Evolutionary conservation across 202 grass and related monocot species (phyloP).

Genomic region (Miscanthus sacchariflorus): DNA sequence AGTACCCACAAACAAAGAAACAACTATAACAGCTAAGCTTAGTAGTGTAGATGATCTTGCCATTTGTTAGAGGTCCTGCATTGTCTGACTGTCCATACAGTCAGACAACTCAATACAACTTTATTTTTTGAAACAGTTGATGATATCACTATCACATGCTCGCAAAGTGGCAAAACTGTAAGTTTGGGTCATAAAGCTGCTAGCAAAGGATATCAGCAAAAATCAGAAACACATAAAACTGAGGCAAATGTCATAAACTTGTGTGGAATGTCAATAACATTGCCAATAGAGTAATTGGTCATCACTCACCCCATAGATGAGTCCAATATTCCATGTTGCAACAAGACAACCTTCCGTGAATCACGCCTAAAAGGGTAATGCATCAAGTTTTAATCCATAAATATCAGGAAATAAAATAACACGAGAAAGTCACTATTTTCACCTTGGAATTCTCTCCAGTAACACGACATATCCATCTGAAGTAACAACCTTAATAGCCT

Average conservation of each 20-base stretch:
- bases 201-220: conserved; percentile 15
- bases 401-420: conserved; percentile 33
- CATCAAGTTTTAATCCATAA: conserved; percentile 38
- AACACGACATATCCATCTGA: conserved; percentile 97
- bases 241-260: conserved; percentile 2
- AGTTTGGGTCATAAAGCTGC: neutral
- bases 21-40: neutral
- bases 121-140: neutral
- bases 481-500: conserved; percentile 92
- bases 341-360: conserved; percentile 84
- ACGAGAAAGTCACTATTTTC: conserved; percentile 14
- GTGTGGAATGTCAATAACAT: neutral
- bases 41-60: neutral
- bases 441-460: conserved; percentile 98
- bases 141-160: conserved; percentile 1
- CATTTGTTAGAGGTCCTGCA: neutral
- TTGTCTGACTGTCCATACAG: neutral
- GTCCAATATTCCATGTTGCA: conserved; percentile 98
- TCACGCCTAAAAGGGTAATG: conserved; percentile 68
- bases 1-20: neutral
- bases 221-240: neutral
- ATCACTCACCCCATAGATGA: conserved; percentile 95
- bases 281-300: neutral
- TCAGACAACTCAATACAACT: neutral
- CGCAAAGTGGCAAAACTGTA: neutral